phyloP scores from a whole-genome alignment of 2,329 filamentous ascomycete species.

The Colletotrichum sp. region DNA sequence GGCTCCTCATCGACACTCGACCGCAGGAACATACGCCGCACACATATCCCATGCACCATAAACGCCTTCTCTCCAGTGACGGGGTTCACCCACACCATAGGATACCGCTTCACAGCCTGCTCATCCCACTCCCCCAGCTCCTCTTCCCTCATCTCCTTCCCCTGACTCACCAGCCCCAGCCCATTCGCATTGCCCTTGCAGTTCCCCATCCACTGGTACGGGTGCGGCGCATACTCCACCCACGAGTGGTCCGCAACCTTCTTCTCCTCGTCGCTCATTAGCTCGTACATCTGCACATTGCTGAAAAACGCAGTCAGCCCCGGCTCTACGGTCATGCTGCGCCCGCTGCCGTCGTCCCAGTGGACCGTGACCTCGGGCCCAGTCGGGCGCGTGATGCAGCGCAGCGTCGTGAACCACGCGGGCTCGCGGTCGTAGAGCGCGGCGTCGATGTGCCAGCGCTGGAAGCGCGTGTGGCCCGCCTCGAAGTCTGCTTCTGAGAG shows the following conservation, averaged over 20 bases:
- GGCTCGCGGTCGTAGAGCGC: slow-evolving; percentile 46
- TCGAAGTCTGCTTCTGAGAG: slow-evolving; percentile 38
- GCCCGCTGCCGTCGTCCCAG: not conserved
- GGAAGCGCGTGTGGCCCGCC: slow-evolving; percentile 47
- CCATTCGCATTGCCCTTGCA: not conserved
- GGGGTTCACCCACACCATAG: not conserved
- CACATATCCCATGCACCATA: not conserved
- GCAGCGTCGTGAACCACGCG: slow-evolving; percentile 46
- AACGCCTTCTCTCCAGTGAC: not conserved
- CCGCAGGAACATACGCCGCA: not conserved
- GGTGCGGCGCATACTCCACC: not conserved
- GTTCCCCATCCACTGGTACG: not conserved
- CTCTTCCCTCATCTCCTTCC: not conserved
- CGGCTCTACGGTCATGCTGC: not conserved
- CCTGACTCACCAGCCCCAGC: not conserved
- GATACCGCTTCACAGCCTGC: not conserved
- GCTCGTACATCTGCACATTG: not conserved
- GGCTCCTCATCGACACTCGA: not conserved
- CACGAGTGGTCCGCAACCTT: not conserved
- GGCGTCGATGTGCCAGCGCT: slow-evolving; percentile 54
- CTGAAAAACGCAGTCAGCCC: not conserved
- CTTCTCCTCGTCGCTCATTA: not conserved
- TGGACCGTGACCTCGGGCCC: slow-evolving; percentile 34
- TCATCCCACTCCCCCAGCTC: not conserved
- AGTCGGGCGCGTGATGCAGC: slow-evolving; percentile 41